phyloP scores from a whole-genome alignment of 768 basidiomycete species.

The Auricularia cornea region DNA sequence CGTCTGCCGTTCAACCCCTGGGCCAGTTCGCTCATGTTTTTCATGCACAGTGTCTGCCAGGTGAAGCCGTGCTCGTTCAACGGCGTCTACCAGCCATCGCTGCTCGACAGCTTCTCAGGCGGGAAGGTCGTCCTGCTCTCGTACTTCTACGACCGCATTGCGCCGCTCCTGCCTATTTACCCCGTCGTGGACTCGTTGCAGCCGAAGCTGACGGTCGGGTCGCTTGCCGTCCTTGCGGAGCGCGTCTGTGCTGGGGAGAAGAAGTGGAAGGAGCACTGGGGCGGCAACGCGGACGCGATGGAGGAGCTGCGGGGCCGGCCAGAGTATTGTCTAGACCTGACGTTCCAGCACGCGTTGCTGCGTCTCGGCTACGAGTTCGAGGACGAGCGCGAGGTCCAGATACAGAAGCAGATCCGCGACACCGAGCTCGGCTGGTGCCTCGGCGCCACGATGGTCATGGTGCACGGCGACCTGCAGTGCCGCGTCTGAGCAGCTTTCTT shows the following conservation, averaged over 20 bases:
- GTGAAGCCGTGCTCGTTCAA: conserved; percentile 94
- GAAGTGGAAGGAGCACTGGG: conserved; percentile 48
- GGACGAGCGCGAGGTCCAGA: conserved; percentile 53
- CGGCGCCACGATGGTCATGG: conserved; percentile 73
- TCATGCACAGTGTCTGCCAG: conserved; percentile 59
- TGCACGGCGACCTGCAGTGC: conserved; percentile 31
- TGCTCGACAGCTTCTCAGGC: conserved; percentile 77
- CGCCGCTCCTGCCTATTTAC: conserved; percentile 51
- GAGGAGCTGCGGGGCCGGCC: conserved; percentile 73
- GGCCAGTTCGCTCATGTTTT: neutral
- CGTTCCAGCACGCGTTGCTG: conserved; percentile 87
- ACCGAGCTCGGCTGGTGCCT: conserved; percentile 95
- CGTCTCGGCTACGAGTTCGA: conserved; percentile 86
- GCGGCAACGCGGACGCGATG: conserved; percentile 38
- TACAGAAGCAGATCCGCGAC: conserved; percentile 81
- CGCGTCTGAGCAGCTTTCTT: neutral
- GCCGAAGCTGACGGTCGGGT: conserved; percentile 38
- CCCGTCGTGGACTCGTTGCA: conserved; percentile 15
- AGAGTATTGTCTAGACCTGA: conserved; percentile 93
- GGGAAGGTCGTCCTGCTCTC: conserved; percentile 88
- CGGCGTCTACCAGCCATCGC: conserved; percentile 93
- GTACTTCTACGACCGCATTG: conserved; percentile 94
- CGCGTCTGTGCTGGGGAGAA: conserved; percentile 64
- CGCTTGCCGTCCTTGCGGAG: conserved; percentile 55
- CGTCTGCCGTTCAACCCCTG: conserved; percentile 25